Percentiles rank a stretch among this genome's conserved stretches.
phyloP scores from a whole-genome alignment of 345 rosid genomes.

The Eucalyptus caleyi region DNA sequence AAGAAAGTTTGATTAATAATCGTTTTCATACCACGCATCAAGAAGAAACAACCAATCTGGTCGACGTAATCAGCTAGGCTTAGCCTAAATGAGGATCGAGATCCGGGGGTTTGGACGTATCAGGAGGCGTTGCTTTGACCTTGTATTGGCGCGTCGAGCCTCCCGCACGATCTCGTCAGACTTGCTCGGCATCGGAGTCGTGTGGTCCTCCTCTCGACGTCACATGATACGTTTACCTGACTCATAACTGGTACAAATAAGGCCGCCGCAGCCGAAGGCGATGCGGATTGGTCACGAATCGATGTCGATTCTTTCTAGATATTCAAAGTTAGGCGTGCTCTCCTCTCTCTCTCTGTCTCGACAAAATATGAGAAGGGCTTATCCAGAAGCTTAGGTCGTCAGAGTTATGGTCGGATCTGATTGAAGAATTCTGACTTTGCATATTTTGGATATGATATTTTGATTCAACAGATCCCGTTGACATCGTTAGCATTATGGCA shows the following conservation, averaged over 20 bases:
- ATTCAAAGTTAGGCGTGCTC: no score
- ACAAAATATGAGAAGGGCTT: neutral
- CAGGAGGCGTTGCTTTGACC: fast-evolving
- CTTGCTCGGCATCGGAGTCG: neutral
- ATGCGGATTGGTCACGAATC: fast-evolving
- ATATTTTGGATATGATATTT: neutral
- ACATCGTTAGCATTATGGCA: neutral
- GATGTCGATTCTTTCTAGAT: no score
- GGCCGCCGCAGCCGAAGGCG: neutral
- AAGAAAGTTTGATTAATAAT: neutral
- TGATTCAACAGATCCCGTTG: neutral
- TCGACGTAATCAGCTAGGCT: neutral
- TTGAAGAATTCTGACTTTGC: neutral
- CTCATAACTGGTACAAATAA: neutral
- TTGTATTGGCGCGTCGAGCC: neutral
- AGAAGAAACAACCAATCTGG: neutral
- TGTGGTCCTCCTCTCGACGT: neutral
- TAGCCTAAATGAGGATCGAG: neutral
- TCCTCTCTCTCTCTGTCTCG: neutral
- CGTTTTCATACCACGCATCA: neutral
- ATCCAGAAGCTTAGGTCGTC: no score
- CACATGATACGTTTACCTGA: neutral
- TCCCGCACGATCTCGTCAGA: neutral
- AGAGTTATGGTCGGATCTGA: no score
- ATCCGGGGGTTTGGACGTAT: neutral